Percentiles rank a stretch among this genome's conserved stretches.
phyloP scores from a whole-genome alignment of 1,284 basidiomycete species.

The Leccinum holopus region DNA sequence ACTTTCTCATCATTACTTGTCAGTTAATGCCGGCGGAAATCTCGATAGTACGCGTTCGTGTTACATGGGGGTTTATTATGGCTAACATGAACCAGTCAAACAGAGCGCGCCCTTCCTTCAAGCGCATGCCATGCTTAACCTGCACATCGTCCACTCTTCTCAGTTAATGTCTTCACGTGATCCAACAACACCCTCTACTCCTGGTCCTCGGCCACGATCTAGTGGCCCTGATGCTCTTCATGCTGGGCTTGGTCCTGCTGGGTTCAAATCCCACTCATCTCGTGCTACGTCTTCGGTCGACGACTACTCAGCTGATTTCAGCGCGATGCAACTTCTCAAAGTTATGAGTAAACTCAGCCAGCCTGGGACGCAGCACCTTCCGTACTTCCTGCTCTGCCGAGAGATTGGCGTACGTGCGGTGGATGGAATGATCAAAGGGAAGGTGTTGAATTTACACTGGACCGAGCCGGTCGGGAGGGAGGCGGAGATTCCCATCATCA shows the following conservation, averaged over 20 bases:
- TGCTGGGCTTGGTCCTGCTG: conserved; percentile 53
- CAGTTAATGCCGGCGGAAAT: conserved; percentile 36
- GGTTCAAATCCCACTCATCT: conserved; percentile 64
- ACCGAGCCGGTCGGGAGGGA: conserved; percentile 59
- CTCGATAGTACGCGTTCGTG: conserved; percentile 31
- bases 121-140: conserved; percentile 69
- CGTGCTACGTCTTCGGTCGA: conserved; percentile 26
- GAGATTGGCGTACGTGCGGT: conserved; percentile 76
- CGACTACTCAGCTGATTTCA: conserved; percentile 54
- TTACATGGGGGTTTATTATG: not conserved
- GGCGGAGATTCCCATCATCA: conserved; percentile 24
- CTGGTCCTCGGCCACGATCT: conserved; percentile 36
- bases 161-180: conserved; percentile 43
- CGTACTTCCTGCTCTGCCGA: conserved; percentile 75
- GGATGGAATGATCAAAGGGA: conserved; percentile 76
- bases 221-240: conserved; percentile 51
- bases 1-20: conserved; percentile 7
- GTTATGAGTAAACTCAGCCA: conserved; percentile 72
- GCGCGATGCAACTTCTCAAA: conserved; percentile 70
- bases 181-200: conserved; percentile 35
- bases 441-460: conserved; percentile 75
- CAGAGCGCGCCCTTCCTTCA: conserved; percentile 76
- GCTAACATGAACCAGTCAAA: conserved; percentile 48
- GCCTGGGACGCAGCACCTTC: conserved; percentile 56
- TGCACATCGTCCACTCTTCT: conserved; percentile 73